These are phyloP conservation scores for Wickerhamiella spandovensis DNA, from an alignment of 805 yeast species.

Conservation along the genomic window DNA sequence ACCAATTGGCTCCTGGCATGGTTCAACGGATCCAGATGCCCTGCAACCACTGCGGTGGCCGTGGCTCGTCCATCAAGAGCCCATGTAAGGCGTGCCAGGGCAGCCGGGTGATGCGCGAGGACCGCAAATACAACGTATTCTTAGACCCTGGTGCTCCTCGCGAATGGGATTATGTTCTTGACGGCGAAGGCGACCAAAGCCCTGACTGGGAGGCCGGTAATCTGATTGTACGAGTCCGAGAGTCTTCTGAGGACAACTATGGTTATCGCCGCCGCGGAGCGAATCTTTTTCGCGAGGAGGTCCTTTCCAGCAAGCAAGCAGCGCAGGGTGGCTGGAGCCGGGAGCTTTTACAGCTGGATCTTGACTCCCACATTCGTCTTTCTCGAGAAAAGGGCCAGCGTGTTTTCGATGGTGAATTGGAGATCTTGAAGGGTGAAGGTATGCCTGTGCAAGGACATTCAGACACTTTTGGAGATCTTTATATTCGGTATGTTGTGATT, in stretches of 20 bases:
- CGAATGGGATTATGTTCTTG: constrained; percentile 41
- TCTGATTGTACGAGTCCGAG: constrained; percentile 49
- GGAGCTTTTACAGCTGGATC: constrained; percentile 51
- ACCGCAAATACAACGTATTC: constrained; percentile 45
- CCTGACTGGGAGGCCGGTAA: constrained; percentile 83
- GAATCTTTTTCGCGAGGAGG: constrained; percentile 70
- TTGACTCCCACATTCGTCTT: constrained; percentile 36
- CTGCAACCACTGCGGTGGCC: constrained; percentile 73
- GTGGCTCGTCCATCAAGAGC: constrained; percentile 52
- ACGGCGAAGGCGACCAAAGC: constrained; percentile 70
- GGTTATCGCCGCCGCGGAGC: constrained; percentile 77
- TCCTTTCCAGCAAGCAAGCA: constrained; percentile 59
- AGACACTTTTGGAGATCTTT: constrained; percentile 39
- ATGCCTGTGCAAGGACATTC: constrained; percentile 52
- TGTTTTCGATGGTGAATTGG: constrained; percentile 57
- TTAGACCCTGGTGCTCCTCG: constrained; percentile 61
- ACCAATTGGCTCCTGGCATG: constrained; percentile 84
- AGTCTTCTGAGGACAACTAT: constrained; percentile 33
- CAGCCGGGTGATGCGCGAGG: constrained; percentile 41
- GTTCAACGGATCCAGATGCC: constrained; percentile 67
- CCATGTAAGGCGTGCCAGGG: constrained; percentile 66
- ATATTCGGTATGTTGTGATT: constrained; percentile 31
- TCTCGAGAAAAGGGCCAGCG: constrained; percentile 38
- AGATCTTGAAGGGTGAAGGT: constrained; percentile 60
- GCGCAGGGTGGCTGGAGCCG: constrained; percentile 70